Conservation (phyloP, 805 yeast species). For the Alloascoidea africana region DNA sequence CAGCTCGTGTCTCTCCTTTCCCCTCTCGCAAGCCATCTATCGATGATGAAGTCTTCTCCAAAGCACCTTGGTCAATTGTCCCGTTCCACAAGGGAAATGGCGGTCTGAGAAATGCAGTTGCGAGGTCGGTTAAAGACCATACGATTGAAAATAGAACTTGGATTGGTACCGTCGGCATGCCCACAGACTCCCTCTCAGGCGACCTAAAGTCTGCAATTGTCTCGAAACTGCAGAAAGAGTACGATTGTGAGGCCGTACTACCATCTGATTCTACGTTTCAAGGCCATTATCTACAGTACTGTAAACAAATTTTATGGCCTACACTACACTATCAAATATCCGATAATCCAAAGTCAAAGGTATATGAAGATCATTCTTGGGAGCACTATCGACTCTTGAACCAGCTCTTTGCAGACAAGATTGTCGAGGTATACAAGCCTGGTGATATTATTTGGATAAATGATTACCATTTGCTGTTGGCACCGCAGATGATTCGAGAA, state of each 20-base stretch:
- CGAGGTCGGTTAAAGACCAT: constrained; percentile 29
- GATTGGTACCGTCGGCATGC: constrained; percentile 87
- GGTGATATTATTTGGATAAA: constrained; percentile 86
- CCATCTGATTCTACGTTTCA: constrained; percentile 69
- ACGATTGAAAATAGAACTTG: constrained; percentile 24
- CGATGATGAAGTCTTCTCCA: constrained; percentile 21
- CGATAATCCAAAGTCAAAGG: constrained; percentile 85
- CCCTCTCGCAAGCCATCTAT: no score
- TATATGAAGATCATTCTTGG: constrained; percentile 95
- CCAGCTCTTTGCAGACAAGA: constrained; percentile 62
- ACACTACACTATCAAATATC: constrained; percentile 90
- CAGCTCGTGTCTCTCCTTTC: no score
- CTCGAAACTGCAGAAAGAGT: constrained; percentile 27
- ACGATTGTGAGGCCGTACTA: constrained; percentile 47
- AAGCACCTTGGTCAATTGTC: constrained; percentile 62
- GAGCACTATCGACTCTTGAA: constrained; percentile 64
- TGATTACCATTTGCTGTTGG: constrained; percentile 81
- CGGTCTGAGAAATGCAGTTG: constrained; percentile 74
- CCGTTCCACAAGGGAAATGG: constrained; percentile 71
- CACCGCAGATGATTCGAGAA: constrained; percentile 72
- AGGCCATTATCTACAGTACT: constrained; percentile 84
- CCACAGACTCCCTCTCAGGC: constrained; percentile 66
- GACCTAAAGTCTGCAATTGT: constrained; percentile 39
- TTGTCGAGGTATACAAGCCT: constrained; percentile 44
- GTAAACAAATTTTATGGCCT: constrained; percentile 95